These are phyloP conservation scores for Zymoseptoria brevis DNA, from an alignment of 2,329 filamentous ascomycete genomes.

Conservation along the genomic window DNA sequence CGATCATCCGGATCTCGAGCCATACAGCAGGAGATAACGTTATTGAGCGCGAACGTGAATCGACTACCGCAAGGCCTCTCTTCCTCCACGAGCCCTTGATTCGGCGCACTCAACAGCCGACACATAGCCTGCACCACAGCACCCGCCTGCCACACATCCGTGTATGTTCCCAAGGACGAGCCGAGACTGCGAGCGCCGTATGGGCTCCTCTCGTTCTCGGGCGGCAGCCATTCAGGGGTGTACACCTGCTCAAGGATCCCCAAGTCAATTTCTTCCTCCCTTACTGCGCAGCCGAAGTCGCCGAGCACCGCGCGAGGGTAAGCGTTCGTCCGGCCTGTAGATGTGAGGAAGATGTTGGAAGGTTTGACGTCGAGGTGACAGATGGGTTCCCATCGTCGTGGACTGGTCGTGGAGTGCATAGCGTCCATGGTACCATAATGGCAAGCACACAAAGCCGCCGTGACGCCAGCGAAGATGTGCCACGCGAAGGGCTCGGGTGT, in stretches of 20 bases:
- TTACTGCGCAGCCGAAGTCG: slow-evolving; percentile 15
- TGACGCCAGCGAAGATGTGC: slow-evolving; percentile 12
- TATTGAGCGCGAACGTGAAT: slow-evolving; percentile 5
- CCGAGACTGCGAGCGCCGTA: not conserved
- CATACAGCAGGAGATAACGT: slow-evolving; percentile 7
- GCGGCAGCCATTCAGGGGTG: slow-evolving; percentile 12
- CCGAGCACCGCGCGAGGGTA: slow-evolving; percentile 16
- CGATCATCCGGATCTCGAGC: not conserved
- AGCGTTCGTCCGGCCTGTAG: not conserved
- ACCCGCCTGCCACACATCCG: slow-evolving; percentile 18
- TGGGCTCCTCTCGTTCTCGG: slow-evolving; percentile 4
- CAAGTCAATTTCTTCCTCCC: slow-evolving; percentile 7
- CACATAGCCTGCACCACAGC: slow-evolving; percentile 13
- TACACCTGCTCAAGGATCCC: slow-evolving; percentile 3
- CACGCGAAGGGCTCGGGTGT: slow-evolving; percentile 10
- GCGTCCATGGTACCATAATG: slow-evolving; percentile 12
- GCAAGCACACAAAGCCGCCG: slow-evolving; percentile 26
- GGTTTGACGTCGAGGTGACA: slow-evolving; percentile 18
- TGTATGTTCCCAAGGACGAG: slow-evolving; percentile 9
- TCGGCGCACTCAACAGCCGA: slow-evolving; percentile 4
- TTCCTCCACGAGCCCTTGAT: not conserved
- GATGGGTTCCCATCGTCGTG: slow-evolving; percentile 13
- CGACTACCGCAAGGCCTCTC: slow-evolving; percentile 10
- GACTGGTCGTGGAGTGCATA: not conserved
- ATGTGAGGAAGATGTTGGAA: slow-evolving; percentile 11